Evolutionary conservation across 192 early-diverging fungal species (phyloP), one percentile per base, ranked within the genome.

Genomic region (Backusella tuberculispora): DNA sequence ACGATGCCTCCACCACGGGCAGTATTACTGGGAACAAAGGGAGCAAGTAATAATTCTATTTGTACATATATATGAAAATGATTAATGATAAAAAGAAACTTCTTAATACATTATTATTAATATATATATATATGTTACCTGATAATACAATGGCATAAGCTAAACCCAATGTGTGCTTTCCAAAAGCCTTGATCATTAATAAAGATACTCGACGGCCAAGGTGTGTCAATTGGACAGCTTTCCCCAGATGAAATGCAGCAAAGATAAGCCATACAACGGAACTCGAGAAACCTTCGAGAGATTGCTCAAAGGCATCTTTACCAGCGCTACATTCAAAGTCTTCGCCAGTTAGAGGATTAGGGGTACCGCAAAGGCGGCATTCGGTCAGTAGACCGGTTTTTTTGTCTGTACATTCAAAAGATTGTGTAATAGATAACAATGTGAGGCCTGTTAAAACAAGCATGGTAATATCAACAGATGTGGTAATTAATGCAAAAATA

Each of bases 1-100:
- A 94, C 80, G 10, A 94, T 91, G 4, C 92, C 88, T n/a, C 93
- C 93, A 43, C 93, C 93, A 53, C 93, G 87, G 9, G 93, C 93
- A 0, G 89, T 89, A 76, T 91, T 89, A 38, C 83, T 85, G 7
- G 92, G 91, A 45, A 93, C 85, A 78, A 93, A 92, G 14, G 90
- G 89, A 19, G 86, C 88, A 53, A 93, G 69, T 7, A 83, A n/a
- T 66, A 90, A 66, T 75, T 93, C 90, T 73, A 40, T 37, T 15
- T 5, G 10, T 64, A 17, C 37, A n/a, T 42, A 41, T 65, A 38
- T 64, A 15, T 29, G 14, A 13, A 37, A 60, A 19, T 21, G 10
- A 19, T 13, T 12, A 15, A 50, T 26, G 47, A 44, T 19, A 38
- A 67, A 53, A 67, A 67, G 6, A 34, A 67, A 43, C 3, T 21